A percentile compares a stretch with the other conserved stretches of the same genome.
Conservation (phyloP, 345 rosid species). For the Salix caprea region DNA sequence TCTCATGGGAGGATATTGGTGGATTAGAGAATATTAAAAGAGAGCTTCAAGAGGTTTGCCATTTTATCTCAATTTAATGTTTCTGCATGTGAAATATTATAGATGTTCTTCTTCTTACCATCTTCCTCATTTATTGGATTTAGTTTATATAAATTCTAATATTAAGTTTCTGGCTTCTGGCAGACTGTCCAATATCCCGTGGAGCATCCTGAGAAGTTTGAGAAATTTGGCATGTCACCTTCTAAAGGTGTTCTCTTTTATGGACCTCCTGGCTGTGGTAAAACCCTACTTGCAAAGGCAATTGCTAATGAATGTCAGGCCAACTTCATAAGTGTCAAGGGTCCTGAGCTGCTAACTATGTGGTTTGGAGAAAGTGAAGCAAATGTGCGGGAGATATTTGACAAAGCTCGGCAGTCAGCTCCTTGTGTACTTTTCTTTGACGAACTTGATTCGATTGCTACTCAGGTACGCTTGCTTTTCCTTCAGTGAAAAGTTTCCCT, state of each 20-base stretch:
- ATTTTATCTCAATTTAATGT: neutral
- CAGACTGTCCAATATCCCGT: constrained; percentile 38
- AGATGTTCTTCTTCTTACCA: neutral
- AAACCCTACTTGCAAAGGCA: constrained; percentile 38
- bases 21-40: constrained; percentile 37
- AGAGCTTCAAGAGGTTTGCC: constrained; percentile 35
- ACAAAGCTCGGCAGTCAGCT: constrained; percentile 38
- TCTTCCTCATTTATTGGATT: neutral
- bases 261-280: constrained; percentile 36
- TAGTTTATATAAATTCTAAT: neutral
- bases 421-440: constrained; percentile 39
- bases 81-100: neutral
- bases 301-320: constrained; percentile 39
- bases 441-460: constrained; percentile 36
- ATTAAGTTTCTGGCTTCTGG: neutral
- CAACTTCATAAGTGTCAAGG: constrained; percentile 33
- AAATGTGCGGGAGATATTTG: constrained; percentile 32
- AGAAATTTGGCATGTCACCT: constrained; percentile 41
- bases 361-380: constrained; percentile 43
- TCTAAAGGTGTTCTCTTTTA: constrained; percentile 38
- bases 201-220: constrained; percentile 39
- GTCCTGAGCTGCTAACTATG: constrained; percentile 36
- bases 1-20: constrained; percentile 35
- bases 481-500: neutral
- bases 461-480: constrained; percentile 19